Evolutionary conservation across 2,329 filamentous ascomycete genomes (phyloP).

Genomic region (Hymenoscyphus occultus): DNA sequence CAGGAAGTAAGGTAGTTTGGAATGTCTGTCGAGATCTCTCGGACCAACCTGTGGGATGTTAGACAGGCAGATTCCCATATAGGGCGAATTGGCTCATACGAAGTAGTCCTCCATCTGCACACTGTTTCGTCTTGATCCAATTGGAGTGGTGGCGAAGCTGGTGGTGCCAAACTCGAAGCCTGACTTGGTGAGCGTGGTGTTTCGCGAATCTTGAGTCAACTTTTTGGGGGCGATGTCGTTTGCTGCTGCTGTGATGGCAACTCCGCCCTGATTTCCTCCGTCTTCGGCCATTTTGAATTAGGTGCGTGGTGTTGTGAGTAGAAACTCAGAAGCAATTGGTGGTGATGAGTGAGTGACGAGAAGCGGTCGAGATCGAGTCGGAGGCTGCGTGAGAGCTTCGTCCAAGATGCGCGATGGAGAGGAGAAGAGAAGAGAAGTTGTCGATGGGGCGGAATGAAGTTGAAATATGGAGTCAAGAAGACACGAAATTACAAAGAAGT

Average conservation of each 20-base stretch:
- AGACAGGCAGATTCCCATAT: neutral
- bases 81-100: conserved; percentile 20
- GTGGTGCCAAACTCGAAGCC: conserved; percentile 10
- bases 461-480: neutral
- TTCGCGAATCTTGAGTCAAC: conserved; percentile 15
- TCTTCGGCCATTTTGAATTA: conserved; percentile 23
- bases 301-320: neutral
- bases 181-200: conserved; percentile 18
- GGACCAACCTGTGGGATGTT: conserved; percentile 46
- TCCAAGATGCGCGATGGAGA: neutral
- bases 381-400: neutral
- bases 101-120: conserved; percentile 29
- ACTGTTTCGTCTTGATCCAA: conserved; percentile 13
- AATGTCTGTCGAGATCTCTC: conserved; percentile 68
- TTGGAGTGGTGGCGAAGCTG: conserved; percentile 21
- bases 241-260: neutral
- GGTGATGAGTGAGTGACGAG: neutral
- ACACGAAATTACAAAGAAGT: neutral
- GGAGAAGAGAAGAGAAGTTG: neutral
- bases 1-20: conserved; percentile 73
- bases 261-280: conserved; percentile 6
- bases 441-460: neutral
- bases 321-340: neutral
- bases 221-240: neutral
- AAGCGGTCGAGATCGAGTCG: neutral